phyloP scores from a whole-genome alignment of 2,329 filamentous ascomycete genomes.

The Aspergillus glaucus region DNA sequence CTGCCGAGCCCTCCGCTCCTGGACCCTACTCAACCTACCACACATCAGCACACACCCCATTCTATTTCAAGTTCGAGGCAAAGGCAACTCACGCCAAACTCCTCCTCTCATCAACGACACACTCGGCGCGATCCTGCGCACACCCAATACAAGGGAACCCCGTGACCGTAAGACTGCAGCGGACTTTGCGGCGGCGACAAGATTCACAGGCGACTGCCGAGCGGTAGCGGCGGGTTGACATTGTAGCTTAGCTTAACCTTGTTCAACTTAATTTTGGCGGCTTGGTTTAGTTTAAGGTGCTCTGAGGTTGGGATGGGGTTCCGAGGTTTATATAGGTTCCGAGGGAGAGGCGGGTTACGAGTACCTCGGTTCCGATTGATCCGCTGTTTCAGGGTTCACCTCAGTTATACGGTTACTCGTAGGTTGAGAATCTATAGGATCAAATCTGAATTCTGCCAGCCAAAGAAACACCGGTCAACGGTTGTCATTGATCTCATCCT shows the following conservation, averaged over 20 bases:
- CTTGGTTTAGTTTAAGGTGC: too few relatives aligned
- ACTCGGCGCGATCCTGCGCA: constrained; percentile 21
- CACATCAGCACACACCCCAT: too few relatives aligned
- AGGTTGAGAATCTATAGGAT: too few relatives aligned
- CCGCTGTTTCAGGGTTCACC: too few relatives aligned
- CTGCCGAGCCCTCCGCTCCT: not conserved
- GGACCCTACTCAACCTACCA: constrained; percentile 4
- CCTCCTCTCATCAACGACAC: constrained; percentile 16
- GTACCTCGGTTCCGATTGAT: too few relatives aligned
- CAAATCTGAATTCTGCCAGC: too few relatives aligned
- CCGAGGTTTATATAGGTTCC: too few relatives aligned
- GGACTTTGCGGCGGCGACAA: constrained; percentile 19
- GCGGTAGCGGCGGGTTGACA: constrained; percentile 9
- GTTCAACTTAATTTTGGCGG: not conserved
- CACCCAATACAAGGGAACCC: constrained; percentile 25
- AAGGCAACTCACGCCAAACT: constrained; percentile 4
- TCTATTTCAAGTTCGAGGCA: too few relatives aligned
- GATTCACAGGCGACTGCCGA: constrained; percentile 11
- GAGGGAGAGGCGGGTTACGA: too few relatives aligned
- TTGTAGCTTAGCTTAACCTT: constrained; percentile 1
- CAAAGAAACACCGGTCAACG: not conserved
- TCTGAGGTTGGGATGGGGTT: too few relatives aligned
- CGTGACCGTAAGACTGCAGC: constrained; percentile 20
- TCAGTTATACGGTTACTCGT: too few relatives aligned
- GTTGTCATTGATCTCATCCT: not conserved